phyloP scores from a whole-genome alignment of 306 rosid species.

The Vigna reflexopilosa region DNA sequence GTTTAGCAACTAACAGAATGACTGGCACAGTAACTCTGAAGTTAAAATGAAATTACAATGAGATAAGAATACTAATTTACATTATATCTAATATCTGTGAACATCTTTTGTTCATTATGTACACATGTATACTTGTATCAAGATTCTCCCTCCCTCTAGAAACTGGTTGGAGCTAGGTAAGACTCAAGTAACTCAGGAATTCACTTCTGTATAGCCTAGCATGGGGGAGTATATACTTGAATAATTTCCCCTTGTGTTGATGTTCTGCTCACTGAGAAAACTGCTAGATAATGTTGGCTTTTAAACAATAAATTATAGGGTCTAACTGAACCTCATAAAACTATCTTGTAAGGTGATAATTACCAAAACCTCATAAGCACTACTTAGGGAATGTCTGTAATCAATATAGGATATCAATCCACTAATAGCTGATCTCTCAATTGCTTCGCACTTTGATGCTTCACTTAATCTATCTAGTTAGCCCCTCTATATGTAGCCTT shows the following conservation, averaged over 20 bases:
- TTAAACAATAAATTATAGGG: conserved; percentile 3
- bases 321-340: no score
- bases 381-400: no score
- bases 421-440: no score
- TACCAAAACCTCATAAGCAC: no score
- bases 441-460: no score
- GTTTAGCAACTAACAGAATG: not conserved
- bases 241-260: conserved; percentile 5
- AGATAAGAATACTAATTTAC: not conserved
- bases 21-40: not conserved
- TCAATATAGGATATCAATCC: no score
- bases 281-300: conserved; percentile 3
- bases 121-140: not conserved
- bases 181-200: not conserved
- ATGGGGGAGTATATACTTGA: not conserved
- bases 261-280: not conserved
- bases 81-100: no score
- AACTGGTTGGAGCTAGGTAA: not conserved
- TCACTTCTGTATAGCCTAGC: not conserved
- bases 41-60: no score
- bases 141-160: not conserved
- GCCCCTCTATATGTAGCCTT: no score
- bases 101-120: conserved; percentile 5
- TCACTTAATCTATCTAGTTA: no score
- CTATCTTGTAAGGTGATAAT: no score